Evolutionary conservation across 2,329 filamentous ascomycete species (phyloP).

Genomic region (Penicillium polonicum): DNA sequence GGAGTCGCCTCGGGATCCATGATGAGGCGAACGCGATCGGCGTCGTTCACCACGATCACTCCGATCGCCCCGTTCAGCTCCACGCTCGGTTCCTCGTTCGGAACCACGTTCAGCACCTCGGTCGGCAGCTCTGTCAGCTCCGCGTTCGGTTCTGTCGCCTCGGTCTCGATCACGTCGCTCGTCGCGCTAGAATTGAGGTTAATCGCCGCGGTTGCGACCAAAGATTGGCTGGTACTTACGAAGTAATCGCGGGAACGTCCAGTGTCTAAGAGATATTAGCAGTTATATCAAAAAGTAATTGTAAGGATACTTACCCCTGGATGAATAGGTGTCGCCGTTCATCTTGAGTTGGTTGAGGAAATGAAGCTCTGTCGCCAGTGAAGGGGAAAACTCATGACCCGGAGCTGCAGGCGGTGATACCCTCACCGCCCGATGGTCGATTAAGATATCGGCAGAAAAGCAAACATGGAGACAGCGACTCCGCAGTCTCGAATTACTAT

Average conservation of each 20-base stretch:
- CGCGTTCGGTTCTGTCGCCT: conserved; percentile 45
- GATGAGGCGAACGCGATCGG: conserved; percentile 83
- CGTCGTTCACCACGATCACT: conserved; percentile 61
- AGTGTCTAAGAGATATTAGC: conserved; percentile 44
- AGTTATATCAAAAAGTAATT: conserved; percentile 13
- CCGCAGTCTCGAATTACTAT: not conserved
- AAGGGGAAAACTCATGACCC: conserved; percentile 37
- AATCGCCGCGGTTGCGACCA: conserved; percentile 16
- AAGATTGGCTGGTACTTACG: conserved; percentile 39
- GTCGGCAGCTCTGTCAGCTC: conserved; percentile 36
- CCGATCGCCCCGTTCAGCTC: conserved; percentile 39
- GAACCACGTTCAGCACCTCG: conserved; percentile 52
- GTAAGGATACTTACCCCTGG: conserved; percentile 61
- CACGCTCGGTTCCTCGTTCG: conserved; percentile 46
- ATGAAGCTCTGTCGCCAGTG: conserved; percentile 20
- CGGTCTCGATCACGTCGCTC: conserved; percentile 46
- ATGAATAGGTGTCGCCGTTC: conserved; percentile 83
- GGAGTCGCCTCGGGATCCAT: conserved; percentile 59
- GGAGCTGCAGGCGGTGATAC: conserved; percentile 17
- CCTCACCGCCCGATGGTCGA: conserved; percentile 25
- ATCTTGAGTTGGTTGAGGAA: conserved; percentile 51
- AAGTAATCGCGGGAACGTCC: conserved; percentile 56
- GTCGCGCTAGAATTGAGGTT: conserved; percentile 42
- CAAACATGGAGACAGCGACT: not conserved
- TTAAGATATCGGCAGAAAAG: not conserved